Evolutionary conservation across 2,329 filamentous ascomycete genomes (phyloP), one percentile per base, ranked within the genome.

Genomic region (Fusarium sp.): DNA sequence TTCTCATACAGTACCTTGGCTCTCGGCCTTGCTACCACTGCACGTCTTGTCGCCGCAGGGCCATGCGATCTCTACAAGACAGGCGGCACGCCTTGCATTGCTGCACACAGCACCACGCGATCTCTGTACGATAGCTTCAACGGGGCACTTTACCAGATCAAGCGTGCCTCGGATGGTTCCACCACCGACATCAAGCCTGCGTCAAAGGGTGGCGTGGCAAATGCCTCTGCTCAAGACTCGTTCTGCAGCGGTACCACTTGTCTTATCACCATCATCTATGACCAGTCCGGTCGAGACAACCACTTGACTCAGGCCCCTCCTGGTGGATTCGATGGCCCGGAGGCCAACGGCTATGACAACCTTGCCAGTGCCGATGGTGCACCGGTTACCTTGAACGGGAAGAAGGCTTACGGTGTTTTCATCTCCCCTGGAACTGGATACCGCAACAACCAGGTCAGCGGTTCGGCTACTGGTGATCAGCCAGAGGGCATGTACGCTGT

Each of bases 181-280:
- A 50, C 43, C 1, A 34, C 42, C 4, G 52, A 62, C 20, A 62
- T 65, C 23, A 45, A 12, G 4, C 62, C 62, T 7, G 23, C 50
- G 0, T 81, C 85, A 0, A 83, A 86, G 1, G 88, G 89, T 3
- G 87, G 87, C 40, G 85, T 90, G 11, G 88, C 89, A 55, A 84
- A 91, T 70, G 85, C 87, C 6, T 83, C 82, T 0, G 73, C 83
- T 10, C 89, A 91, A 71, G 88, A 90, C 75, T 67, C 77, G 1
- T 91, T 91, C 76, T 91, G 88, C 69, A 75, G 80, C 11, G 75
- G 78, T 47, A 89, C 88, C 0, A 89, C 86, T 14, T 91, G 88
- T 70, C 77, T 89, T 23, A 90, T 91, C 72, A 83, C 83, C 1
- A 81, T 86, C 68, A 89, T 89, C 52, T 90, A 90, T 72, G 89